These are phyloP conservation scores for Barnettozyma siamensis DNA, from an alignment of 805 yeast species.

Conservation along the genomic window DNA sequence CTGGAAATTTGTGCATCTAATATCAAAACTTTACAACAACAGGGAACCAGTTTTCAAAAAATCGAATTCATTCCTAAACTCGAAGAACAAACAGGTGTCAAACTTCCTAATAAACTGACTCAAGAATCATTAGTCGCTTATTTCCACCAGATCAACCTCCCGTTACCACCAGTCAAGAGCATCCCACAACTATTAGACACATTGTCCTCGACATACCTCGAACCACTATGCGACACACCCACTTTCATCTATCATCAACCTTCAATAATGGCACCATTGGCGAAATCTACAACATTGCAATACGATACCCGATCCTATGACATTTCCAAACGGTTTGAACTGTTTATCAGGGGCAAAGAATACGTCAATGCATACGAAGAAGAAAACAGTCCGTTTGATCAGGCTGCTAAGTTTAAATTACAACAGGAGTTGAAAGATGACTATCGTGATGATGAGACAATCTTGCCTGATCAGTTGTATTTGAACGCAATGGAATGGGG, in stretches of 20 bases:
- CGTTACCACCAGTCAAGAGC: constrained; percentile 36
- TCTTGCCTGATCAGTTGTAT: constrained; percentile 67
- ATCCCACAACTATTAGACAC: constrained; percentile 60
- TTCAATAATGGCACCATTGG: constrained; percentile 75
- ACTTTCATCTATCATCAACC: constrained; percentile 82
- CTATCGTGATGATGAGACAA: constrained; percentile 53
- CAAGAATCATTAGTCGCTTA: constrained; percentile 37
- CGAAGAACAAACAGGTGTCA: constrained; percentile 44
- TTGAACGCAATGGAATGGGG: constrained; percentile 84
- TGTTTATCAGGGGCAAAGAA: constrained; percentile 76
- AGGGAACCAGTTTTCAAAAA: constrained; percentile 27
- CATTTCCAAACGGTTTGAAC: constrained; percentile 71
- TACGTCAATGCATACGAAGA: constrained; percentile 93
- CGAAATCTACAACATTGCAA: constrained; percentile 49
- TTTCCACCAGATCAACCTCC: constrained; percentile 23
- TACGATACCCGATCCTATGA: constrained; percentile 31
- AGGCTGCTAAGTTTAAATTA: constrained; percentile 50
- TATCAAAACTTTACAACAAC: neutral
- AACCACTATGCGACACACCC: constrained; percentile 59
- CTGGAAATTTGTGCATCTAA: constrained; percentile 10
- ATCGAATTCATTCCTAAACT: constrained; percentile 66
- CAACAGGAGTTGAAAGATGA: constrained; percentile 49
- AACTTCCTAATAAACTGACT: constrained; percentile 41
- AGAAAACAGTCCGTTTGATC: constrained; percentile 81
- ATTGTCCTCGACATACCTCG: constrained; percentile 56